These are phyloP conservation scores for Cornus kousa DNA, from an alignment of 148 eudicot genomes.

Conservation along the genomic window DNA sequence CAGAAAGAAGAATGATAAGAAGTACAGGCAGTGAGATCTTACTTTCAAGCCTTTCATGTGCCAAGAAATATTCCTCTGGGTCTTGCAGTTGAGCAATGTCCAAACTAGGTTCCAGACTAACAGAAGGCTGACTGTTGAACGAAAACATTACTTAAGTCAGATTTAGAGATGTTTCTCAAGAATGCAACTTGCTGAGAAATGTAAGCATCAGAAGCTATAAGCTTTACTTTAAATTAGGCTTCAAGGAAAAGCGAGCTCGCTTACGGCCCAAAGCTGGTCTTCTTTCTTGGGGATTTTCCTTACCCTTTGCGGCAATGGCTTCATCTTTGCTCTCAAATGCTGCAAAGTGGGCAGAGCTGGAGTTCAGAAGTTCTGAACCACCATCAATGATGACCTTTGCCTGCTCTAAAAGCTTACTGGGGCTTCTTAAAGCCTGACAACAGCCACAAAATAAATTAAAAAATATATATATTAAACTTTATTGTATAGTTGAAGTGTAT, in stretches of 20 bases:
- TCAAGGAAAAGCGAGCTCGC: constrained; percentile 45
- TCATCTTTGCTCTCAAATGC: constrained; percentile 15
- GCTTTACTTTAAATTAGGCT: constrained; percentile 45
- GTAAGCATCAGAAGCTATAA: neutral
- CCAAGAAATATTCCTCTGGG: constrained; percentile 53
- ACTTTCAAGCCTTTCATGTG: constrained; percentile 56
- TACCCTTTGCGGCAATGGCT: constrained; percentile 16
- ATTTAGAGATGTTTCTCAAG: neutral
- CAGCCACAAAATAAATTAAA: neutral
- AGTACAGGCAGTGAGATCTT: neutral
- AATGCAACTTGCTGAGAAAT: neutral
- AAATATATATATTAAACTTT: neutral
- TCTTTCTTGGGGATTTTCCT: constrained; percentile 34
- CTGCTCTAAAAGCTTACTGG: constrained; percentile 44
- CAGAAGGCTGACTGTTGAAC: constrained; percentile 41
- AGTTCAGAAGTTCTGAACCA: constrained; percentile 27
- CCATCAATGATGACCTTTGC: constrained; percentile 45
- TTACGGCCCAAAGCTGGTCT: constrained; percentile 60
- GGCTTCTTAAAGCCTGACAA: constrained; percentile 40
- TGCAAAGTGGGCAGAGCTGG: constrained; percentile 10
- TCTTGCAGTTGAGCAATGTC: constrained; percentile 37
- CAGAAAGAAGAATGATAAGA: neutral
- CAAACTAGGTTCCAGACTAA: constrained; percentile 25
- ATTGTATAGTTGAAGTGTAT: neutral
- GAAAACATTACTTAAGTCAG: neutral